Evolutionary conservation across 345 rosid genomes (phyloP).

Genomic region (Clausena lansium): DNA sequence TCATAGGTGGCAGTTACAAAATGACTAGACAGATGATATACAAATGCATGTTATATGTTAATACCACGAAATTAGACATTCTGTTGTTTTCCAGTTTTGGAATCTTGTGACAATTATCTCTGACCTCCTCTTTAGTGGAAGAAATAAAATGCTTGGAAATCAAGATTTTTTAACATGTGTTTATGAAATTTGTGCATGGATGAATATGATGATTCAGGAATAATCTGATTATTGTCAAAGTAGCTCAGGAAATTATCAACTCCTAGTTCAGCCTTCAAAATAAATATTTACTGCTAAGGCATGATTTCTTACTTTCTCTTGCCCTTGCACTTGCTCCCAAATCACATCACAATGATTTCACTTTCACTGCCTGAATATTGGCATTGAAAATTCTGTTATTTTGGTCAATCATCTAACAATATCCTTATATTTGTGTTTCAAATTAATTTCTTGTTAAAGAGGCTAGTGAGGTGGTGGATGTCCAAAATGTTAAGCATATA

Average conservation of each 20-base stretch:
- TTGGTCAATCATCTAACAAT: neutral
- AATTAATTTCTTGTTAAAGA: conserved; percentile 37
- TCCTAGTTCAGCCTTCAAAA: neutral
- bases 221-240: neutral
- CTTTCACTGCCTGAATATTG: neutral
- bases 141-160: neutral
- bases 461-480: conserved; percentile 44
- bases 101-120: neutral
- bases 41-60: neutral
- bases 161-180: neutral
- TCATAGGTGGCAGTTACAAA: neutral
- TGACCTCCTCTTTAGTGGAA: neutral
- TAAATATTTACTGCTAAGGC: neutral
- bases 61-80: neutral
- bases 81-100: neutral
- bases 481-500: conserved; percentile 61
- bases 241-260: neutral
- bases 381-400: neutral
- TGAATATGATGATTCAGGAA: neutral
- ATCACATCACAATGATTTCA: neutral
- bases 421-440: neutral
- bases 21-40: neutral
- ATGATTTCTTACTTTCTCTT: neutral
- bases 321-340: neutral
- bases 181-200: neutral